Evolutionary conservation across 1,284 basidiomycete genomes (phyloP).

Genomic region (Stygiomarasmius scandens): DNA sequence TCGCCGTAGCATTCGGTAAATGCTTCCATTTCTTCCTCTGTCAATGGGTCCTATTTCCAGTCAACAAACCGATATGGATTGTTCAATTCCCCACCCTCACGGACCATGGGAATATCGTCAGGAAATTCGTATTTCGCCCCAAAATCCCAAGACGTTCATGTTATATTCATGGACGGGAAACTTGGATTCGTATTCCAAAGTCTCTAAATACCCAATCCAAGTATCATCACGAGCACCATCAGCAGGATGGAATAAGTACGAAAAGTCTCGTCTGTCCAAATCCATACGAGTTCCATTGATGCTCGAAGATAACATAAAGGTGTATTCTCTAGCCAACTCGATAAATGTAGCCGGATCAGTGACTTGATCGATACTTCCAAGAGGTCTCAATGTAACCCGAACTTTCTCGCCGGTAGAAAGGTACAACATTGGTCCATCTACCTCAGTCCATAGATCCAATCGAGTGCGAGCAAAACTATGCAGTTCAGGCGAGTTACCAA

Average conservation of each 20-base stretch:
- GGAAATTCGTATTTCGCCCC: slow-evolving; percentile 48
- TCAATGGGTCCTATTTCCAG: slow-evolving; percentile 54
- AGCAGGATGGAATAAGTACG: slow-evolving; percentile 59
- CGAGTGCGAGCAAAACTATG: slow-evolving; percentile 52
- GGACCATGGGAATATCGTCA: slow-evolving; percentile 53
- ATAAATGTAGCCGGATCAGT: slow-evolving; percentile 33
- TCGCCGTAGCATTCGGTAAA: slow-evolving; percentile 31
- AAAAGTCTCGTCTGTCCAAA: slow-evolving; percentile 60
- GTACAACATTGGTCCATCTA: slow-evolving; percentile 53
- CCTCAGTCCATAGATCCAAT: slow-evolving; percentile 36
- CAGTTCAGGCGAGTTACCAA: slow-evolving; percentile 54
- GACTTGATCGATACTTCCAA: slow-evolving; percentile 30
- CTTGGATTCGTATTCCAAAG: not conserved
- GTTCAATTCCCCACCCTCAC: slow-evolving; percentile 44
- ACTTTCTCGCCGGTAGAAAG: slow-evolving; percentile 42
- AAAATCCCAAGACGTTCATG: slow-evolving; percentile 46
- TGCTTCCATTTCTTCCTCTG: slow-evolving; percentile 51
- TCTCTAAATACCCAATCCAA: slow-evolving; percentile 25
- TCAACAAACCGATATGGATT: slow-evolving; percentile 53
- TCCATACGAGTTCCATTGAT: slow-evolving; percentile 55
- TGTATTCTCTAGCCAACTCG: slow-evolving; percentile 48
- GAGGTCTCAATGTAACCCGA: slow-evolving; percentile 30
- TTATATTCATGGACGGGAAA: slow-evolving; percentile 27
- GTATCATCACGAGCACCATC: slow-evolving; percentile 28
- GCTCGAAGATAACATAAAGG: slow-evolving; percentile 61